Evolutionary conservation across 371 early-diverging fungal genomes (phyloP).

Genomic region (Entomophthora muscae): DNA sequence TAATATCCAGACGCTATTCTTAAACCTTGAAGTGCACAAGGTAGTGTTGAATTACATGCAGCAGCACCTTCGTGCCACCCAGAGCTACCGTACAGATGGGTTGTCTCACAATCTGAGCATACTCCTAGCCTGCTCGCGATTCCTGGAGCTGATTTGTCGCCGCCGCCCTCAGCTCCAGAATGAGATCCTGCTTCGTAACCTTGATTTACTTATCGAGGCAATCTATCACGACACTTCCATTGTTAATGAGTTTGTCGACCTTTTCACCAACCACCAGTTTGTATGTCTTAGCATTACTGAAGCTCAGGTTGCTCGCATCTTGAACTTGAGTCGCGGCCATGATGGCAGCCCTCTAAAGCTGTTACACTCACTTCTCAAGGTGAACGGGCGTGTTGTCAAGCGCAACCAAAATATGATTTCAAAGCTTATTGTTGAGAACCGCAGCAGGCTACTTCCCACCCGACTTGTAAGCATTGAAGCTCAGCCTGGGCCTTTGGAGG

Average conservation of each 20-base stretch:
- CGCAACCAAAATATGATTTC: slow-evolving; percentile 23
- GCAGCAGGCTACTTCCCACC: slow-evolving; percentile 15
- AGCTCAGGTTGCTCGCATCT: slow-evolving; percentile 20
- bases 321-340: slow-evolving; percentile 19
- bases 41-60: not conserved
- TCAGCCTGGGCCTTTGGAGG: slow-evolving; percentile 11
- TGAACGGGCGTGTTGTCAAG: slow-evolving; percentile 24
- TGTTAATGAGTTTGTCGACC: slow-evolving; percentile 10
- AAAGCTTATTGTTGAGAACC: slow-evolving; percentile 22
- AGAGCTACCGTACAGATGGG: not conserved
- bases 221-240: slow-evolving; percentile 12
- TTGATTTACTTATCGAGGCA: slow-evolving; percentile 24
- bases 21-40: slow-evolving; percentile 14
- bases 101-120: not conserved
- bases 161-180: slow-evolving; percentile 12
- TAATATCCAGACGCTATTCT: slow-evolving; percentile 12
- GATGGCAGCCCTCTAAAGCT: slow-evolving; percentile 21
- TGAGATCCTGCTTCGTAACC: slow-evolving; percentile 17
- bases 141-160: slow-evolving; percentile 9
- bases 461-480: slow-evolving; percentile 16
- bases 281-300: slow-evolving; percentile 21
- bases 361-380: slow-evolving; percentile 20
- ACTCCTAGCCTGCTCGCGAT: slow-evolving; percentile 12
- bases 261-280: slow-evolving; percentile 20
- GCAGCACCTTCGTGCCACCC: not conserved